phyloP scores from a whole-genome alignment of 805 yeast species.

The Tetrapisispora taiwanensis region DNA sequence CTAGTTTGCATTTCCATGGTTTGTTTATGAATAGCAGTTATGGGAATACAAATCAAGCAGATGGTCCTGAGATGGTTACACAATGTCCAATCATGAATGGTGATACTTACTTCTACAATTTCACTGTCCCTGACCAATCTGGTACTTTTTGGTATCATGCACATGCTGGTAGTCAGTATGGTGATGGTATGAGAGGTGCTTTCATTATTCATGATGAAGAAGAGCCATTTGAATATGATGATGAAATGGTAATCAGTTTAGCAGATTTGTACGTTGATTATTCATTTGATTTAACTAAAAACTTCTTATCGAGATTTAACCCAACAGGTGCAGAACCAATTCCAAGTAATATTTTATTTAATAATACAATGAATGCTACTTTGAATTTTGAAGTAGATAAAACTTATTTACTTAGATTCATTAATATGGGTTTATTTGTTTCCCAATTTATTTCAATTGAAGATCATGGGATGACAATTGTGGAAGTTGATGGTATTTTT shows the following conservation, averaged over 20 bases:
- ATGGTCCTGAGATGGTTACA: constrained; percentile 71
- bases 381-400: constrained; percentile 47
- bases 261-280: constrained; percentile 57
- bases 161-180: constrained; percentile 66
- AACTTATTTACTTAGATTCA: constrained; percentile 54
- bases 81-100: constrained; percentile 74
- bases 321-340: constrained; percentile 84
- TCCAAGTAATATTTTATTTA: constrained; percentile 55
- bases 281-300: constrained; percentile 35
- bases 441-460: constrained; percentile 62
- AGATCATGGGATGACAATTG: constrained; percentile 60
- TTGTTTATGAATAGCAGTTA: constrained; percentile 51
- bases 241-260: constrained; percentile 47
- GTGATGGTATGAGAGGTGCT: constrained; percentile 67
- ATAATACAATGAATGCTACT: constrained; percentile 51
- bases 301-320: constrained; percentile 53
- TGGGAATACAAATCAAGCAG: constrained; percentile 43
- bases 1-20: constrained; percentile 76
- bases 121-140: constrained; percentile 53
- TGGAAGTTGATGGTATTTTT: constrained; percentile 67
- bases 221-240: constrained; percentile 50
- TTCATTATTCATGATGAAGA: constrained; percentile 47
- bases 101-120: constrained; percentile 56
- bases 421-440: constrained; percentile 62
- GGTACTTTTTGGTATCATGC: constrained; percentile 86